phyloP scores from a whole-genome alignment of 2,329 filamentous ascomycete species.

The Furcasterigmium sp. region DNA sequence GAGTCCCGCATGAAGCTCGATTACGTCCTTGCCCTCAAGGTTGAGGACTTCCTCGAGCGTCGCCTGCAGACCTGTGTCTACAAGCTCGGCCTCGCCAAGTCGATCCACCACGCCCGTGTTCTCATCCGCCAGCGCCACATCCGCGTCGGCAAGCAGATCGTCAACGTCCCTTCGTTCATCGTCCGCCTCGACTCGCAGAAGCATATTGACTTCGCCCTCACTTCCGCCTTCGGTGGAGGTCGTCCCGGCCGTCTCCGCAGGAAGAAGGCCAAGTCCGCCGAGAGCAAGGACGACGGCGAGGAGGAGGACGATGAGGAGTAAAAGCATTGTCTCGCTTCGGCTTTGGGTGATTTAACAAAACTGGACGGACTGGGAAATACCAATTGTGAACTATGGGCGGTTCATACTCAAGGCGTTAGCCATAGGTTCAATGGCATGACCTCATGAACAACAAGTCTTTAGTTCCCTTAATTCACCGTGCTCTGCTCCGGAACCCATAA shows the following conservation, averaged over 20 bases:
- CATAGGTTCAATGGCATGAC: constrained; percentile 42
- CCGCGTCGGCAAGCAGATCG: constrained; percentile 99
- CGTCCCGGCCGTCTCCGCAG: constrained; percentile 95
- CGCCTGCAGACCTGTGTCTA: constrained; percentile 99
- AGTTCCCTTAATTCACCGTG: not conserved
- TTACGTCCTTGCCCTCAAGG: constrained; percentile 99
- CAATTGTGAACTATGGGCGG: constrained; percentile 32
- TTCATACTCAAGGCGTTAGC: constrained; percentile 48
- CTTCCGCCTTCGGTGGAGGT: constrained; percentile 95
- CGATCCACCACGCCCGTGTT: constrained; percentile 99
- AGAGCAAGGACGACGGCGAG: constrained; percentile 73
- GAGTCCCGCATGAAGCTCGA: constrained; percentile 99
- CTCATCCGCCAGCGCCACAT: constrained; percentile 99
- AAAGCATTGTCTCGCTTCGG: constrained; percentile 26
- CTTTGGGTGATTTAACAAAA: constrained; percentile 11
- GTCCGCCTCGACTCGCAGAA: constrained; percentile 99
- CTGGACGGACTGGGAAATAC: constrained; percentile 23
- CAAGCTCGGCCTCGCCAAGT: constrained; percentile 99
- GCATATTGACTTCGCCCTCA: constrained; percentile 99
- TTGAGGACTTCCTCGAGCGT: constrained; percentile 99
- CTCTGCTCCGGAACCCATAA: not conserved
- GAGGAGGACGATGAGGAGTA: constrained; percentile 83
- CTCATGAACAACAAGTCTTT: constrained; percentile 13
- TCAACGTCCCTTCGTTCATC: constrained; percentile 99
- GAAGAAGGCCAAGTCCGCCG: constrained; percentile 98